Conservation (phyloP, 1,284 basidiomycete genomes). For the Vanrija pseudolonga region DNA sequence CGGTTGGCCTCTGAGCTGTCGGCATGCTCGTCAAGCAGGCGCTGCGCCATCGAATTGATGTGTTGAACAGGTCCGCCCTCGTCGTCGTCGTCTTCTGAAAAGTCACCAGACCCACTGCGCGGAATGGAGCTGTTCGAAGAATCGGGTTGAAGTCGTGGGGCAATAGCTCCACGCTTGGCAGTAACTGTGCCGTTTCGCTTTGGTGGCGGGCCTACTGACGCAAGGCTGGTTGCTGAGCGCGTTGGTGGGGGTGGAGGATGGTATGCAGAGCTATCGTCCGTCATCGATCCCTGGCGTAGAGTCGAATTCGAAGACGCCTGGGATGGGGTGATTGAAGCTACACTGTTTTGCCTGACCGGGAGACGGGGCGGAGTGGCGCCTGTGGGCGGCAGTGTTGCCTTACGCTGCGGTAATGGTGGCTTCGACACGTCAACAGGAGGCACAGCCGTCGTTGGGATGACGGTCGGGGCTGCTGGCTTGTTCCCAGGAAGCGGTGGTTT, state of each 20-base stretch:
- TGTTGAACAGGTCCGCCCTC: conserved; percentile 10
- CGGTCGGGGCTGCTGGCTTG: conserved; percentile 20
- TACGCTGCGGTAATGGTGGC: no score
- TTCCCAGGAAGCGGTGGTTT: conserved; percentile 26
- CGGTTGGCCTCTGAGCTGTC: conserved; percentile 78
- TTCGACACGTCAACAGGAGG: conserved; percentile 1
- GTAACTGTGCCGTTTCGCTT: neutral
- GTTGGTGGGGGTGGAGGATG: neutral
- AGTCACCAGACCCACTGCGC: conserved; percentile 1
- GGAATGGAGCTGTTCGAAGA: neutral
- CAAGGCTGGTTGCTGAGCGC: neutral
- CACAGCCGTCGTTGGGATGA: neutral
- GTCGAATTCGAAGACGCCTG: no score
- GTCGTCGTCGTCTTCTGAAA: conserved; percentile 40
- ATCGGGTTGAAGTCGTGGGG: neutral
- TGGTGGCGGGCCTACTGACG: neutral
- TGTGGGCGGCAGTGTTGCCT: no score
- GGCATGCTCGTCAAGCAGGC: conserved; percentile 63
- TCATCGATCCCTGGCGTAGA: neutral
- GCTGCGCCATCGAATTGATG: conserved; percentile 27
- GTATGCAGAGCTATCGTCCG: no score
- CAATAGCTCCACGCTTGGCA: conserved; percentile 7
- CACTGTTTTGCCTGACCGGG: conserved; percentile 7
- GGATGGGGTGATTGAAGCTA: neutral
- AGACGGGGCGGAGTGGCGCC: conserved; percentile 5